A percentile compares a stretch with the other conserved stretches of the same genome.
phyloP scores from a whole-genome alignment of 2,329 filamentous ascomycete species.

The Aspergillus candidus region DNA sequence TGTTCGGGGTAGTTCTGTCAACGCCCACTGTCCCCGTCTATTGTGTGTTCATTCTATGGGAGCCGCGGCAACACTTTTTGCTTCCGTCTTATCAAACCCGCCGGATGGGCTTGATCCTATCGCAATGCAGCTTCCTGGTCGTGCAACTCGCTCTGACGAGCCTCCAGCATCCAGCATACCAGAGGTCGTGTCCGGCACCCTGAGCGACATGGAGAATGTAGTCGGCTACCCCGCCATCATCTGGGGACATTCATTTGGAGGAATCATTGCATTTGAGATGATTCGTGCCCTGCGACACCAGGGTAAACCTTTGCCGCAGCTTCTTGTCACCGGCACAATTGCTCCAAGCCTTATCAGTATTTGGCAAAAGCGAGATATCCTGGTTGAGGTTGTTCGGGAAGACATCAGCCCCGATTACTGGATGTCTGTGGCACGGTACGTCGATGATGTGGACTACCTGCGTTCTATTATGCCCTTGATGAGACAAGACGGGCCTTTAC shows the following conservation, averaged over 20 bases:
- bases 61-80: background rate
- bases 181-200: background rate
- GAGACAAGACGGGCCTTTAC: background rate
- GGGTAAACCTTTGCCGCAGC: background rate
- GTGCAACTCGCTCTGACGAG: background rate
- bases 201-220: background rate
- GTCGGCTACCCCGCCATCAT: background rate
- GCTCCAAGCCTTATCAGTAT: background rate
- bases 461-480: background rate
- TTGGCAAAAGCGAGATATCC: background rate
- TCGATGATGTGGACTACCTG: background rate
- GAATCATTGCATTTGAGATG: background rate
- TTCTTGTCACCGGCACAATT: background rate
- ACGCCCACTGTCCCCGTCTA: background rate
- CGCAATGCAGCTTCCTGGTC: background rate
- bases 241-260: background rate
- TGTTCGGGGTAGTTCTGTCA: background rate
- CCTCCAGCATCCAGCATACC: no score
- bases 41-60: background rate
- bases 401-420: background rate
- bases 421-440: background rate
- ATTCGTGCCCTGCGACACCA: background rate
- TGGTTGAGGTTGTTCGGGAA: background rate
- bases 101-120: background rate
- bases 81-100: background rate